Evolutionary conservation across 352 stramenopile species (phyloP), one percentile per base, ranked within the genome.

Genomic region (Phytopythium sindhum): DNA sequence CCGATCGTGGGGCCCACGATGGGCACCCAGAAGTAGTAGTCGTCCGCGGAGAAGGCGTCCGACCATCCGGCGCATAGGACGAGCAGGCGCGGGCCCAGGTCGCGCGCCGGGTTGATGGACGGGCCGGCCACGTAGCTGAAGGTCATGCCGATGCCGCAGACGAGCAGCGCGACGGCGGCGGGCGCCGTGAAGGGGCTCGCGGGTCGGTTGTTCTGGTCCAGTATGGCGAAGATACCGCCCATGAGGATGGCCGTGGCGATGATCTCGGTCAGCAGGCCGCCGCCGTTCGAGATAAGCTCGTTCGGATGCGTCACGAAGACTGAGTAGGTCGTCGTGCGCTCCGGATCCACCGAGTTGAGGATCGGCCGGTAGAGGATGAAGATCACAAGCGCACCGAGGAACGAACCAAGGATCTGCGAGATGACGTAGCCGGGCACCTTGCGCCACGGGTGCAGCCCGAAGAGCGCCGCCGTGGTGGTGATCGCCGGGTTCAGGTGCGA

Each of bases 41-140:
- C 53, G 64, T 74, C 61, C 21, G 74, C 57, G 41, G 75, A 73
- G 65, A 84, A 86, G 5, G 84, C 75, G 39, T 68, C 66, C 45
- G 68, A 72, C 73, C 73, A 86, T 24, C 75, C 77, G 31, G 71
- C 67, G 10, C 69, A 65, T 17, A 70, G 62, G 57, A 76, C 74
- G 61, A 80, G 68, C 55, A 86, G 68, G 19, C 77, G 77, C 52
- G 77, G 77, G 59, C 73, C 77, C n/a, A 88, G 78, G 68, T 88
- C 79, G 35, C 75, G 73, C 1, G 79, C 79, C 7, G 79, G 79
- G 67, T 88, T 88, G 54, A 88, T 71, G 26, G 77, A 74, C 41
- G 79, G 83, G 51, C 77, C 75, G 5, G 79, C 81, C 64, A 84
- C 84, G 31, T 78, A 65, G 45, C 77, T 79, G 69, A 88, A 88